phyloP scores from a whole-genome alignment of 768 basidiomycete genomes.

The Coprinopsis sp. region DNA sequence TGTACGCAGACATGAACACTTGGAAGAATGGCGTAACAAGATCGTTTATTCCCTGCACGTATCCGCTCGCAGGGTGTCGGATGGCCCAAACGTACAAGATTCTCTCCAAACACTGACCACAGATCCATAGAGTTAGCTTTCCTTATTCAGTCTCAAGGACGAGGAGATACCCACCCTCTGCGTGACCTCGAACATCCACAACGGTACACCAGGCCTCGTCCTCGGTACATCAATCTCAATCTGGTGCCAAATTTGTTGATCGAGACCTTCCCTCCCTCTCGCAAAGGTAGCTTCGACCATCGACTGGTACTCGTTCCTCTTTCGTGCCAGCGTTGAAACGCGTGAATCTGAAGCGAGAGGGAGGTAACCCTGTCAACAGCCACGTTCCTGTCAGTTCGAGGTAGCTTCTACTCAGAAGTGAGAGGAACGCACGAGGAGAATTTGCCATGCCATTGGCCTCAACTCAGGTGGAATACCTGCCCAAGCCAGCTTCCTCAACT shows the following conservation, averaged over 20 bases:
- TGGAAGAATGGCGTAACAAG: conserved; percentile 97
- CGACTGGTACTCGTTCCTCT: conserved; percentile 87
- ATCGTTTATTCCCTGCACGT: conserved; percentile 99
- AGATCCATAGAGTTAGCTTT: too few relatives aligned
- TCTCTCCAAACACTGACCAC: conserved; percentile 84
- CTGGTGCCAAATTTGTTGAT: conserved; percentile 99
- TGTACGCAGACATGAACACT: conserved; percentile 93
- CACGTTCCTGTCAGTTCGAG: conserved; percentile 4
- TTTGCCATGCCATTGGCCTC: conserved; percentile 89
- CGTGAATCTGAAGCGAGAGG: conserved; percentile 80
- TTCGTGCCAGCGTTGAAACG: conserved; percentile 71
- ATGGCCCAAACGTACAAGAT: conserved; percentile 99
- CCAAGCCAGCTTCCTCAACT: conserved; percentile 91
- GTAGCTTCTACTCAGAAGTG: conserved; percentile 1
- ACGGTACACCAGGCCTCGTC: conserved; percentile 81
- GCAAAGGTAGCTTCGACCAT: conserved; percentile 89
- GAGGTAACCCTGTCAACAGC: conserved; percentile 71
- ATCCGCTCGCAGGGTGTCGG: conserved; percentile 95
- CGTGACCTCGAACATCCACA: conserved; percentile 90
- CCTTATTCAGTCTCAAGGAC: conserved; percentile 3
- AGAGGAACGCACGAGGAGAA: conserved; percentile 68
- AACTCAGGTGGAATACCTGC: conserved; percentile 86
- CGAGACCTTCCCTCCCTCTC: conserved; percentile 77
- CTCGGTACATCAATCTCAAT: conserved; percentile 98
- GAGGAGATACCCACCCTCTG: conserved; percentile 61